Evolutionary conservation across 1,284 basidiomycete genomes (phyloP).

Genomic region (Microstroma glucosiphilum): DNA sequence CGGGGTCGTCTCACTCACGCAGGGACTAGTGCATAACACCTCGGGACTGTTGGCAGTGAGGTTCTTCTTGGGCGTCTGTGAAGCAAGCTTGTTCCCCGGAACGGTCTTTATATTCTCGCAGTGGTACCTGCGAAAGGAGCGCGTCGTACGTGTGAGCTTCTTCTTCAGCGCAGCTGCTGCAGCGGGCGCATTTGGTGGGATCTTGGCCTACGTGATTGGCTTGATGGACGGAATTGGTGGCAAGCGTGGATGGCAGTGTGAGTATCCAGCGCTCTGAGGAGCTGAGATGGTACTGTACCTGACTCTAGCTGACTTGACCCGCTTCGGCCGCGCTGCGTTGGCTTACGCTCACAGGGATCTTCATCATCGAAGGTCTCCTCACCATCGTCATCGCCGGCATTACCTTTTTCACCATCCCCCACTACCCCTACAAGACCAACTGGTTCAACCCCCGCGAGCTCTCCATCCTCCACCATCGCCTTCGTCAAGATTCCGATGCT

Average conservation of each 20-base stretch:
- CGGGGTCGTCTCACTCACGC: slow-evolving; percentile 61
- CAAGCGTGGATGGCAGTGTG: slow-evolving; percentile 20
- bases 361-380: slow-evolving; percentile 60
- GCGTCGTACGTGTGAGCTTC: slow-evolving; percentile 61
- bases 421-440: slow-evolving; percentile 59
- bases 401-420: slow-evolving; percentile 60
- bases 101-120: slow-evolving; percentile 61
- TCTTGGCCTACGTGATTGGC: slow-evolving; percentile 59
- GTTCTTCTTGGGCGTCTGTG: slow-evolving; percentile 53
- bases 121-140: slow-evolving; percentile 60
- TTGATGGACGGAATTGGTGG: slow-evolving; percentile 62
- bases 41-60: slow-evolving; percentile 60
- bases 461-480: slow-evolving; percentile 55
- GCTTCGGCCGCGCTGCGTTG: background rate
- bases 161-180: slow-evolving; percentile 21
- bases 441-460: slow-evolving; percentile 58
- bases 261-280: background rate
- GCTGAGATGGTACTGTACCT: too few species aligned
- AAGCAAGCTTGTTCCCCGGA: slow-evolving; percentile 57
- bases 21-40: slow-evolving; percentile 59
- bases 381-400: slow-evolving; percentile 56
- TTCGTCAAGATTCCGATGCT: slow-evolving; percentile 59
- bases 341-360: slow-evolving; percentile 57
- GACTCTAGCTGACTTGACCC: too few species aligned
- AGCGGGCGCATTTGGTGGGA: slow-evolving; percentile 38